Evolutionary conservation across 108 stramenopile genomes (phyloP).

Genomic region (Discostella pseudostelligera): DNA sequence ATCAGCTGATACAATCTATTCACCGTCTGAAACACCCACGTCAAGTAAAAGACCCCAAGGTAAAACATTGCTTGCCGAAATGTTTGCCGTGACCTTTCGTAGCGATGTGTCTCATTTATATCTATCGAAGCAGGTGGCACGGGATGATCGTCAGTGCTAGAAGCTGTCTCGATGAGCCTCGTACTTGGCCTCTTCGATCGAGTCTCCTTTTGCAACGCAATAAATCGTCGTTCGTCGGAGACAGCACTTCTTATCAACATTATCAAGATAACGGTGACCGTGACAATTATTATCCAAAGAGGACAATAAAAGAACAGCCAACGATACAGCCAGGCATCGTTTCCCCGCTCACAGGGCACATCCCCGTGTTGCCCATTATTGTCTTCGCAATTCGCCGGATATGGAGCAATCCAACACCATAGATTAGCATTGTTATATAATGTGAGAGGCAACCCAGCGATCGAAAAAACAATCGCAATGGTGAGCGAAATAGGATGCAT

Average conservation of each 20-base stretch:
- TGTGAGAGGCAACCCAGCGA: conserved; percentile 29
- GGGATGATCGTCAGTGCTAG: too few species aligned
- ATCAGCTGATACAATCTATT: conserved; percentile 13
- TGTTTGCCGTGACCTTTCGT: conserved; percentile 16
- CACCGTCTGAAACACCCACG: conserved; percentile 31
- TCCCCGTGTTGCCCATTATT: conserved; percentile 8
- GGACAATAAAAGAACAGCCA: conserved; percentile 35
- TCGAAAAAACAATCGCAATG: conserved; percentile 24
- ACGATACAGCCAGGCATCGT: conserved; percentile 44
- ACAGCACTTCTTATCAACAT: conserved; percentile 6
- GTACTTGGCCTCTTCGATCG: background rate
- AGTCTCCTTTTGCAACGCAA: conserved; percentile 16
- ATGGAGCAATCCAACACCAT: conserved; percentile 62
- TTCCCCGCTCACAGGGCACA: conserved; percentile 39
- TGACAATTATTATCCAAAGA: conserved; percentile 22
- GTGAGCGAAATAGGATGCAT: conserved; percentile 38
- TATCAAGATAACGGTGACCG: conserved; percentile 10
- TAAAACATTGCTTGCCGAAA: conserved; percentile 28
- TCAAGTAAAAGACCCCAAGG: conserved; percentile 37
- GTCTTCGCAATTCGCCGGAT: conserved; percentile 35
- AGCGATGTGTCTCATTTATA: background rate
- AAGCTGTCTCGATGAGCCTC: background rate
- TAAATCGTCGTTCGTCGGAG: conserved; percentile 14
- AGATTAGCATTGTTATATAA: conserved; percentile 50
- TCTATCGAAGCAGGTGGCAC: background rate